phyloP scores from a whole-genome alignment of 2,329 filamentous ascomycete species.

The Boeremia exigua region DNA sequence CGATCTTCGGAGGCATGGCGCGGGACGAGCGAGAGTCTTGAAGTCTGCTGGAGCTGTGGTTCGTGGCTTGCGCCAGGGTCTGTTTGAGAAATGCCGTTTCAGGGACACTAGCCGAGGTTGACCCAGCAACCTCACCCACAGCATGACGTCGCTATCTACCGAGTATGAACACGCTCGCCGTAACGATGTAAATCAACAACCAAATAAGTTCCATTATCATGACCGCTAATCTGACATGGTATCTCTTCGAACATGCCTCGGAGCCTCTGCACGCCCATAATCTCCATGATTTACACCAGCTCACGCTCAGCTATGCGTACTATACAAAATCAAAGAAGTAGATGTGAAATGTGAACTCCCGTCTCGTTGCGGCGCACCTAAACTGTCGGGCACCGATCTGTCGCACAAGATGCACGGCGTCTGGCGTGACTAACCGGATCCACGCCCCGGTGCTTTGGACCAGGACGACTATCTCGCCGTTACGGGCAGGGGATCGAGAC shows the following conservation, averaged over 20 bases:
- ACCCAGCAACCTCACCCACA: conserved; percentile 8
- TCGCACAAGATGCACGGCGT: background rate
- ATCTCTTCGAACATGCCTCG: conserved; percentile 7
- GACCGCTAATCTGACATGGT: conserved; percentile 14
- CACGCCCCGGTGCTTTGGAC: background rate
- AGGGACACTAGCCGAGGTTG: conserved; percentile 16
- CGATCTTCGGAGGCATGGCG: conserved; percentile 32
- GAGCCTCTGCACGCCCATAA: background rate
- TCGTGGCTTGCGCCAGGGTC: conserved; percentile 11
- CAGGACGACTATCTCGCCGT: background rate
- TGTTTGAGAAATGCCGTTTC: conserved; percentile 18
- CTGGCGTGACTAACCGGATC: background rate
- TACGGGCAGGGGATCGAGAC: background rate
- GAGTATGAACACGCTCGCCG: background rate
- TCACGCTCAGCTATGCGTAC: conserved; percentile 8
- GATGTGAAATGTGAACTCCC: background rate
- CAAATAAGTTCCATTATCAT: conserved; percentile 9
- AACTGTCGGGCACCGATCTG: background rate
- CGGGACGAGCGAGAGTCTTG: conserved; percentile 8
- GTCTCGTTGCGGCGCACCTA: background rate
- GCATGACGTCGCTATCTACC: conserved; percentile 8
- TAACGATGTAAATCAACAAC: background rate
- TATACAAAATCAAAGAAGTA: conserved; percentile 15
- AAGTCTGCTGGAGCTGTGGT: conserved; percentile 1
- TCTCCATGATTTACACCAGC: conserved; percentile 1